phyloP scores from a whole-genome alignment of 2,329 filamentous ascomycete species.

The Alternaria arbusti region DNA sequence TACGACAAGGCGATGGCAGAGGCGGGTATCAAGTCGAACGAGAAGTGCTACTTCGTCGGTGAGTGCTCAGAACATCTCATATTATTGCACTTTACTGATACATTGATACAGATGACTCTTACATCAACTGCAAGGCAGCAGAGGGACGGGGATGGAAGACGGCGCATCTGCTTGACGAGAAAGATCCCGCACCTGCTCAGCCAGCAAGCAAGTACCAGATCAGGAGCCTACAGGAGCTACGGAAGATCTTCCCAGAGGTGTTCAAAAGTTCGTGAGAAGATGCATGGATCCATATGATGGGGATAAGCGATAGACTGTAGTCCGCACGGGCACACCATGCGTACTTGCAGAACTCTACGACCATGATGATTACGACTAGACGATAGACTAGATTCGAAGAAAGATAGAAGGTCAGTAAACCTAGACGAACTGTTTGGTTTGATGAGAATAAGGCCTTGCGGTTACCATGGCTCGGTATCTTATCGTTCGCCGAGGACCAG shows the following conservation, averaged over 20 bases:
- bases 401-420: neutral
- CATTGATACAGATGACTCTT: constrained; percentile 76
- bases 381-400: neutral
- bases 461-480: neutral
- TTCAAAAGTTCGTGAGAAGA: constrained; percentile 66
- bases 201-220: constrained; percentile 79
- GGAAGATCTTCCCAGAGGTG: constrained; percentile 78
- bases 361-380: neutral
- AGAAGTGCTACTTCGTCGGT: constrained; percentile 94
- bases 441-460: neutral
- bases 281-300: neutral
- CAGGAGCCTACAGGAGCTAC: constrained; percentile 75
- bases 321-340: neutral
- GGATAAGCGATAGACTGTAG: neutral
- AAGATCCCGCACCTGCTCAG: constrained; percentile 66
- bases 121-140: constrained; percentile 78
- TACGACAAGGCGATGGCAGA: constrained; percentile 88
- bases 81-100: constrained; percentile 14
- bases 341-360: neutral
- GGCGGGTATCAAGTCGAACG: constrained; percentile 70
- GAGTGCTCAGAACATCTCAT: constrained; percentile 46
- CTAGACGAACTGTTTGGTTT: neutral
- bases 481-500: neutral
- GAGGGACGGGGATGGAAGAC: constrained; percentile 84
- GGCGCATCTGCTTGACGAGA: constrained; percentile 83